Evolutionary conservation across 176 grass and related monocot genomes (phyloP).

Genomic region (Avena atlantica): DNA sequence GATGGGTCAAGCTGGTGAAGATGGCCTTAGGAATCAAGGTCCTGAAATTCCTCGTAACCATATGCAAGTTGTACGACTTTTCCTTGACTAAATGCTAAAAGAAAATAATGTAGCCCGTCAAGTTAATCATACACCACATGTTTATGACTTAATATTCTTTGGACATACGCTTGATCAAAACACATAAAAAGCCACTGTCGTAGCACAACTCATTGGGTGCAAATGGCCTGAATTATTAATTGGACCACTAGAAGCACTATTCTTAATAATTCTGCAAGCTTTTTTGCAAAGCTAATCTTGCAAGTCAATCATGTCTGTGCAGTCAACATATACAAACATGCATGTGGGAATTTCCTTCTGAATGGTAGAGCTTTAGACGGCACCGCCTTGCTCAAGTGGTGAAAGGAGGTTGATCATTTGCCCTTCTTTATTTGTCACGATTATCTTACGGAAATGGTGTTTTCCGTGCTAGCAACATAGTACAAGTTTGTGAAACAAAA

Average conservation of each 20-base stretch:
- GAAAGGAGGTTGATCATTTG: neutral
- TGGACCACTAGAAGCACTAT: neutral
- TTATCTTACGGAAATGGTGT: neutral
- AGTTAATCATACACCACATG: neutral
- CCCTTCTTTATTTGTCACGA: neutral
- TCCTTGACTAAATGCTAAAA: slow-evolving; percentile 32
- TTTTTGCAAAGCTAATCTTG: slow-evolving; percentile 13
- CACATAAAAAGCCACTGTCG: neutral
- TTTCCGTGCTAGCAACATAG: neutral
- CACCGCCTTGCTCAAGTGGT: neutral
- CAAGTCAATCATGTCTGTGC: slow-evolving; percentile 25
- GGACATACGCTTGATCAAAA: neutral
- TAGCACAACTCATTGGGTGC: neutral
- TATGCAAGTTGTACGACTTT: slow-evolving; percentile 28
- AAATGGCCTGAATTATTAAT: neutral
- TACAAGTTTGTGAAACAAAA: neutral
- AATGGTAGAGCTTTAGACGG: neutral
- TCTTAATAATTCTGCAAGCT: neutral
- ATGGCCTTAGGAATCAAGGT: neutral
- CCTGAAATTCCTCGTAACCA: neutral
- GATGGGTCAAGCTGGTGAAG: too few species aligned
- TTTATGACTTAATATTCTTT: neutral
- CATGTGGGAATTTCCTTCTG: neutral
- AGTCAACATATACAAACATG: neutral
- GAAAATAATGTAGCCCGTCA: neutral